These are phyloP conservation scores for Gracilaria vermiculophylla DNA, from an alignment of 23 red algal species.

Conservation along the genomic window DNA sequence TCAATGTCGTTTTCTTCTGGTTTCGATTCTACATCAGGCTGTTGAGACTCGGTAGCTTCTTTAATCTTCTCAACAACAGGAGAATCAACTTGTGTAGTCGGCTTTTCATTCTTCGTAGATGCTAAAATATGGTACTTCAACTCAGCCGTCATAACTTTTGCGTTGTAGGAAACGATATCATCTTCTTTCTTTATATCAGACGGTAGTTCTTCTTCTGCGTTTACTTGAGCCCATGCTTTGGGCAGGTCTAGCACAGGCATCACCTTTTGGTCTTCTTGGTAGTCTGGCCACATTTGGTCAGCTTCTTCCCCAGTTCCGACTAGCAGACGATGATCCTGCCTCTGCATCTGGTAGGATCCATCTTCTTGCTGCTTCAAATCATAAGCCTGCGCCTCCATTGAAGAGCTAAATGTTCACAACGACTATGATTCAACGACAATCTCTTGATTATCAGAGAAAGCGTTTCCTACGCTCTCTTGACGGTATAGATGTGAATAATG, in stretches of 20 bases:
- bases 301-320: constrained; percentile 37
- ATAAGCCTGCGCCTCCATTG: neutral
- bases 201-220: constrained; percentile 1
- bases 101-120: neutral
- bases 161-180: constrained; percentile 10
- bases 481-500: too few relatives aligned
- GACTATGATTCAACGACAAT: neutral
- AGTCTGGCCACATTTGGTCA: constrained; percentile 21
- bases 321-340: constrained; percentile 25
- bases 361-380: constrained; percentile 20
- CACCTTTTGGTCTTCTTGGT: neutral
- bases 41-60: neutral
- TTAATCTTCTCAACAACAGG: neutral
- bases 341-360: constrained; percentile 7
- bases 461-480: too few relatives aligned
- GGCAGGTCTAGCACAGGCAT: constrained; percentile 25
- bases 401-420: neutral
- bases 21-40: neutral
- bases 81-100: neutral
- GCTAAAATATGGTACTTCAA: constrained; percentile 45
- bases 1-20: neutral
- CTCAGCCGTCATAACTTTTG: constrained; percentile 6
- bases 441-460: too few relatives aligned
- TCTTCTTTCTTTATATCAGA: neutral
- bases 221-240: constrained; percentile 13